These are phyloP conservation scores for Fragaria vesca DNA, from an alignment of 306 rosid species.

Conservation along the genomic window DNA sequence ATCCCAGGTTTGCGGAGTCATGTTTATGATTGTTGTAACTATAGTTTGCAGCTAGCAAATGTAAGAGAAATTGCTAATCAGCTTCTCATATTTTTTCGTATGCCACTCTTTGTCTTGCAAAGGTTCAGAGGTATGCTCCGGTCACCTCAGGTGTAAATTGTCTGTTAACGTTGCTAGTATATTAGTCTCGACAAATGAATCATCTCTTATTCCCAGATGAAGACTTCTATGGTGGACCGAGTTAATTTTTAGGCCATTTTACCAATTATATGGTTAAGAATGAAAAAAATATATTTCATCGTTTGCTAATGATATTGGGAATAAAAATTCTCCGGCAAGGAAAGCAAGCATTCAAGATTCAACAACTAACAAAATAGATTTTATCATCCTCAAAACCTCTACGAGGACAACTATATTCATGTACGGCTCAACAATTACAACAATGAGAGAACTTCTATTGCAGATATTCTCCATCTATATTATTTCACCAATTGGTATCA, in stretches of 20 bases:
- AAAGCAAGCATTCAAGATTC: too few species aligned
- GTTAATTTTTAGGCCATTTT: neutral
- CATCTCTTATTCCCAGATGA: neutral
- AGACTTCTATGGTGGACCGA: neutral
- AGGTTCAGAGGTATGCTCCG: neutral
- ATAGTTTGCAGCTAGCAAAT: constrained; percentile 12
- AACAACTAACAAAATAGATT: too few species aligned
- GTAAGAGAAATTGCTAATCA: constrained; percentile 1
- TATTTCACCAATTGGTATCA: too few species aligned
- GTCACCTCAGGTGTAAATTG: neutral
- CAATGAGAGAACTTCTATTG: too few species aligned
- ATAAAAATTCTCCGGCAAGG: too few species aligned
- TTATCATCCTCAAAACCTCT: too few species aligned
- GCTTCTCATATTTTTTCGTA: neutral
- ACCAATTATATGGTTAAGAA: neutral
- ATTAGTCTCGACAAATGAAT: neutral
- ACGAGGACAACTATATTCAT: too few species aligned
- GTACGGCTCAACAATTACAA: too few species aligned
- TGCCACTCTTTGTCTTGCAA: neutral
- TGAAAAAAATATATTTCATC: too few species aligned
- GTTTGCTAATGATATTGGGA: too few species aligned
- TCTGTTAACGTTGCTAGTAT: neutral
- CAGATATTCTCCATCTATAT: too few species aligned
- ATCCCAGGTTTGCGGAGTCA: constrained; percentile 11
- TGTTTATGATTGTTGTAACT: constrained; percentile 13